Base-by-base conservation (phyloP, 345 rosid species). In the Euphorbia tirucalli region DNA sequence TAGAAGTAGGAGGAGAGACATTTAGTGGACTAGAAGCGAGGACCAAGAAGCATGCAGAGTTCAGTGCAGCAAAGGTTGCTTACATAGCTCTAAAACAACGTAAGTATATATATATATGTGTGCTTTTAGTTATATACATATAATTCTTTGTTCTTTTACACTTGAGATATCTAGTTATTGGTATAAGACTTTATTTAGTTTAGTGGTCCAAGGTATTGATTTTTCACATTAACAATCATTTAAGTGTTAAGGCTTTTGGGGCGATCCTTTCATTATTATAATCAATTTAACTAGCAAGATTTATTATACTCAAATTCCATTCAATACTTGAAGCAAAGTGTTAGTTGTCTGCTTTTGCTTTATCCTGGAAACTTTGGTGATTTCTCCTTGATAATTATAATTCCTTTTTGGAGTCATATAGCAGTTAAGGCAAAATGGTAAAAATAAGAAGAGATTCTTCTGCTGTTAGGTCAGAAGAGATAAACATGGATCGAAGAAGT, bases 1-100 rank as follows among this genome's bases (percentile, higher is more conserved):
- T 87, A 63, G 85, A 81, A 62, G 71, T 89, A 48, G 72, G 28
- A 14, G 89, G 85, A 59, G 65, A 78, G 50, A 0, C 10, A 37
- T 91, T 85, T 69, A 66, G 7, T 13, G 94, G 97, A 39, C 79
- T 80, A 19, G 84, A 59, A 55, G 78, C 88, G 11, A 87, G 69
- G 78, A 84, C 87, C 18, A 89, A 87, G 78, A 91, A 87, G 61
- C 69, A 78, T 11, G 90, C 97, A 3, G 92, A 91, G 80, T 57
- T 80, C 71, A 86, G 70, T 70, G 94, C 92, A 10, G 97, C 97
- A n/a, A 91, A 85, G 74, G 76, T 82, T 22, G 94, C 97, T 62
- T 89, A 80, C 62, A 61, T 65, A n/a, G 72, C 73, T 30, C 44
- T 87, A 28, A 85, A 69, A 75, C 70, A 65, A 54, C 65, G 84